A percentile compares a stretch with the other conserved stretches of the same genome.
These are phyloP conservation scores for Phytophthora fragariae DNA, from an alignment of 352 stramenopile species.

Conservation along the genomic window DNA sequence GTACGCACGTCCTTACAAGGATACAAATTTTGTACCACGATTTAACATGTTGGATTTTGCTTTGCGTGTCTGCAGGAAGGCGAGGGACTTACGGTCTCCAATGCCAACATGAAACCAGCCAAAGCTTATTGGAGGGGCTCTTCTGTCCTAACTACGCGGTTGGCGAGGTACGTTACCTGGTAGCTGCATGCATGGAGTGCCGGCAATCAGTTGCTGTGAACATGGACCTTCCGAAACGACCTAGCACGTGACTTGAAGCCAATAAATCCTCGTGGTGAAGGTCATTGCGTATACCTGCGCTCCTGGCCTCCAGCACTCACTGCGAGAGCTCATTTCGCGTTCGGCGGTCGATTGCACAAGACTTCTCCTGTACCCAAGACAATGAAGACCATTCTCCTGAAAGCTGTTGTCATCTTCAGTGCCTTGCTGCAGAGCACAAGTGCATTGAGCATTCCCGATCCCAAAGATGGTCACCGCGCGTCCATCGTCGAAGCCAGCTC, in stretches of 20 bases:
- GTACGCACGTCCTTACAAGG: constrained; percentile 23
- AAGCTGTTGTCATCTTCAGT: constrained; percentile 2
- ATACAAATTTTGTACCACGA: constrained; percentile 19
- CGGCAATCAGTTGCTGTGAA: not conserved
- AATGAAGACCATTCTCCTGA: constrained; percentile 12
- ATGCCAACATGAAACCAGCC: constrained; percentile 21
- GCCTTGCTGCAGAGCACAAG: constrained; percentile 3
- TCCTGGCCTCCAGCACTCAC: not conserved
- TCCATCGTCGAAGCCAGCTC: constrained; percentile 31
- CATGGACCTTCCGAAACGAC: constrained; percentile 8
- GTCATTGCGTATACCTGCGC: not conserved
- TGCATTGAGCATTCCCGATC: constrained; percentile 28
- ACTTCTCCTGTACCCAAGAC: not conserved
- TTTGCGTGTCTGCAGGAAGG: constrained; percentile 6
- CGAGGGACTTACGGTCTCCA: not conserved
- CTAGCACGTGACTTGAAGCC: constrained; percentile 19
- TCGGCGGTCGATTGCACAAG: constrained; percentile 12
- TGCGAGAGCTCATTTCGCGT: constrained; percentile 20
- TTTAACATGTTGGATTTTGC: constrained; percentile 20
- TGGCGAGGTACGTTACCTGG: not conserved
- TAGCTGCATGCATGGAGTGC: constrained; percentile 1
- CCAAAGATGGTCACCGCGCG: constrained; percentile 36
- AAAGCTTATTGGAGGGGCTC: constrained; percentile 1
- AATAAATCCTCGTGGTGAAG: constrained; percentile 19
- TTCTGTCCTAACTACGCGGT: constrained; percentile 27